Percentiles rank a stretch among this genome's conserved stretches.
Evolutionary conservation across 2,329 filamentous ascomycete genomes (phyloP).

Genomic region (Claviceps monticola): DNA sequence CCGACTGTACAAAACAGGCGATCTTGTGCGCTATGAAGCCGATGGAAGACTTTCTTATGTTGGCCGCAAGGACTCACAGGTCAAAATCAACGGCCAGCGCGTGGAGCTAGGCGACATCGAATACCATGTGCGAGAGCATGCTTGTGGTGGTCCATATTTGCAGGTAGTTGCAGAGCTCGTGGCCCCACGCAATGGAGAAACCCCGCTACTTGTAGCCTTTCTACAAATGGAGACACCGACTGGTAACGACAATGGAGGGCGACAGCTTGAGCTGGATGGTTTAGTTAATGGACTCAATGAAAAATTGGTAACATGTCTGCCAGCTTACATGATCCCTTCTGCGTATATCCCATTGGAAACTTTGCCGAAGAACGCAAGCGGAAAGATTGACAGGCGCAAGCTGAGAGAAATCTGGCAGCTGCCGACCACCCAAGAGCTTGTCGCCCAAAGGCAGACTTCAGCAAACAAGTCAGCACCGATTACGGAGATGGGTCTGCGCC

Average conservation of each 20-base stretch:
- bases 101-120: conserved; percentile 31
- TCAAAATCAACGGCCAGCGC: conserved; percentile 45
- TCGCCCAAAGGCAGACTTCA: background rate
- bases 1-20: conserved; percentile 10
- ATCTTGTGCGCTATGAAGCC: conserved; percentile 10
- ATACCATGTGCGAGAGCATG: conserved; percentile 4
- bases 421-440: background rate
- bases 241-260: background rate
- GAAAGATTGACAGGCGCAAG: background rate
- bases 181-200: background rate
- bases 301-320: background rate
- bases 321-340: conserved; percentile 3
- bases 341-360: background rate
- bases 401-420: background rate
- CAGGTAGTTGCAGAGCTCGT: conserved; percentile 1
- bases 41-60: conserved; percentile 11
- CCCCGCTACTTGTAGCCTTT: conserved; percentile 2
- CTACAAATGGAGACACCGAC: background rate
- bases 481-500: background rate
- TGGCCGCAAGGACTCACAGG: conserved; percentile 42
- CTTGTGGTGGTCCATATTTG: background rate
- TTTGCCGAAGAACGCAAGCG: background rate
- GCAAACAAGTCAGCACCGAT: background rate
- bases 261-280: background rate
- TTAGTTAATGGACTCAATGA: background rate